Evolutionary conservation across 2,329 filamentous ascomycete species (phyloP), one percentile per base, ranked within the genome.

Genomic region (Pyrenochaeta sp.): DNA sequence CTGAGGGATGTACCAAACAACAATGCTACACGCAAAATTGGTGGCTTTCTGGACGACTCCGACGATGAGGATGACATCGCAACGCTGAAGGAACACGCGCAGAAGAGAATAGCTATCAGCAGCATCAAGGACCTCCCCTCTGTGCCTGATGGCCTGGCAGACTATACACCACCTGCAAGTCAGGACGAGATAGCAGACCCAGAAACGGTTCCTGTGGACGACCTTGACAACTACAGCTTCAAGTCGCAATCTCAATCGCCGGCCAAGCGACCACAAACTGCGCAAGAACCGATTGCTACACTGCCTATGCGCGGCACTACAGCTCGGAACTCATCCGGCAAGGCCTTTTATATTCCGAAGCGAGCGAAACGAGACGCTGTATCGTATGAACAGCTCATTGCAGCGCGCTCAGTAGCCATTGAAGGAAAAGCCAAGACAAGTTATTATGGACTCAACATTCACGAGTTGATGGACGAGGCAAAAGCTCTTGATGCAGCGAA

Each of bases 401-500:
- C 89, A 18, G 83, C 86, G 10, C 82, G 89, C 44, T 91, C 89
- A 4, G 85, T 78, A 49, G 87, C 83, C 0, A 84, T 66, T 3
- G 69, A 88, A 51, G 88, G 89, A 1, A 82, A 87, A 53, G 90
- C 90, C 2, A 86, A 85, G 66, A 86, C 86, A 64, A 89, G 88
- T 64, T 98, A 93, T 76, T 99, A 97, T 72, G 95, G 95, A 9
- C 89, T 99, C 60, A 89, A 97, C 41, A 95, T 99, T 30, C 92
- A 97, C 74, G 82, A 87, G 49, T 79, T 99, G 33, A 83, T 98
- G 51, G 88, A 90, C 51, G 84, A 89, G 14, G 90, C 90, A 2
- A 79, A 85, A 47, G 83, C 84, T 17, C 86, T 92, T 57, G 76
- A 84, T 9, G 77, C 80, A 32, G 75, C 77, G 66, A 71, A 66